These are phyloP conservation scores for Termitomyces sp. DNA, from an alignment of 768 basidiomycete species.

Conservation along the genomic window DNA sequence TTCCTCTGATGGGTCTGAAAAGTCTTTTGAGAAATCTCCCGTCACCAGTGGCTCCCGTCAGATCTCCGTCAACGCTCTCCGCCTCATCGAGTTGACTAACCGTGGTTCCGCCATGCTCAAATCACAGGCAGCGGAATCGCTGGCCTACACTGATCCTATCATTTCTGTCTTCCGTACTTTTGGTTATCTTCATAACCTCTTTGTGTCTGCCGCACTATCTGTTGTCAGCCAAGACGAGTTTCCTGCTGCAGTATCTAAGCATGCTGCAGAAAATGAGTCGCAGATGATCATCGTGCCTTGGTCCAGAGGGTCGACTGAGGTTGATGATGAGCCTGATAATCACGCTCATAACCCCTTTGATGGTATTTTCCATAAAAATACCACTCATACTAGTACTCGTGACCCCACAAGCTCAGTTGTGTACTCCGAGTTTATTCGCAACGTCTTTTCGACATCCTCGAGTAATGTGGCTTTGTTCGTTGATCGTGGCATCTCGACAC, in stretches of 20 bases:
- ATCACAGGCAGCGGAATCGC: constrained; percentile 66
- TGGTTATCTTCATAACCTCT: constrained; percentile 60
- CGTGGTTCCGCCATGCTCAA: constrained; percentile 85
- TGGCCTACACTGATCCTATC: constrained; percentile 68
- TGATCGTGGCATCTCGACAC: constrained; percentile 54
- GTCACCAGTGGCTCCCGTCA: constrained; percentile 3
- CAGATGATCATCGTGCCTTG: constrained; percentile 86
- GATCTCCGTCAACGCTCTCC: constrained; percentile 68
- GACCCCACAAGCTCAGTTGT: constrained; percentile 50
- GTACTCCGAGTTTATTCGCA: constrained; percentile 82
- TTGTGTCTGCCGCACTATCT: constrained; percentile 65
- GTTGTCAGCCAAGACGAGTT: constrained; percentile 76
- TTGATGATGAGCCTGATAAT: constrained; percentile 34
- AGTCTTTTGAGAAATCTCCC: constrained; percentile 12
- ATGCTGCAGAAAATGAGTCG: constrained; percentile 48
- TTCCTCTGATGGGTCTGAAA: constrained; percentile 24
- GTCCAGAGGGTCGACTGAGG: constrained; percentile 40
- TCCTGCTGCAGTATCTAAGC: constrained; percentile 55
- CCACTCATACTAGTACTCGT: constrained; percentile 23
- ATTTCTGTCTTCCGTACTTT: constrained; percentile 76
- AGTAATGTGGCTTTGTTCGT: constrained; percentile 83
- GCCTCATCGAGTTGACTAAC: constrained; percentile 86
- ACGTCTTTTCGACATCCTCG: constrained; percentile 67
- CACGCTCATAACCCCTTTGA: constrained; percentile 66
- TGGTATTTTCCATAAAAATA: constrained; percentile 55